Evolutionary conservation across 2,329 filamentous ascomycete genomes (phyloP), one percentile per base, ranked within the genome.

Genomic region (Neofusicoccum sp.): DNA sequence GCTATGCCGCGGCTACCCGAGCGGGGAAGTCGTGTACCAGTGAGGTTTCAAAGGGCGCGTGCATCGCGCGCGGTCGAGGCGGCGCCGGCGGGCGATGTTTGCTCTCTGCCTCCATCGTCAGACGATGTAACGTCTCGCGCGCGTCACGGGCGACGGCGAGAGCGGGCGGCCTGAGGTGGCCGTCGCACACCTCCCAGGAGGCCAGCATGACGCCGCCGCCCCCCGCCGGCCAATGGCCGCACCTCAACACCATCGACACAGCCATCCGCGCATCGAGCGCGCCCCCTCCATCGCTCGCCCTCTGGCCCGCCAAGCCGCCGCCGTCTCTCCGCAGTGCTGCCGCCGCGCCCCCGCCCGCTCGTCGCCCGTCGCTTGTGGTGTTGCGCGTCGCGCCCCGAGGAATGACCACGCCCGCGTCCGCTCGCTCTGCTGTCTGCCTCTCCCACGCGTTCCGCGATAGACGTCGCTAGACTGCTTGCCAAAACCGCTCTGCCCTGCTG

Each of bases 1-100:
- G 50, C 54, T 58, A 58, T 58, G 54, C 54, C 54, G 54, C 54
- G 54, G 54, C 54, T 58, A 58, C 54, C 54, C 54, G 54, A 45
- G 54, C 39, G 54, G 54, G 54, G 41, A 58, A 58, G 28, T 16
- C 34, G 14, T 29, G 48, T 29, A 22, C 49, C 22, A 22, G 22
- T 22, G 22, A 22, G 22, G 22, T 22, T 22, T 22, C 22, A 22
- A 22, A 22, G 22, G 22, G 22, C 22, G 22, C 22, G 22, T 54
- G 6, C 28, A 31, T 16, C n/a, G 29, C 28, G 22, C 22, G 22
- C 22, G 22, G 22, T 22, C 22, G 22, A 22, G 22, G 22, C 22
- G 22, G 22, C 22, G 22, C 22, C 22, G 44, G 54, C 41, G 54
- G 36, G 31, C 28, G n/a, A 31, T 45, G 52, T 33, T 16, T 39